These are phyloP conservation scores for Danielia reshetovae DNA, from an alignment of 805 yeast genomes.

Conservation along the genomic window DNA sequence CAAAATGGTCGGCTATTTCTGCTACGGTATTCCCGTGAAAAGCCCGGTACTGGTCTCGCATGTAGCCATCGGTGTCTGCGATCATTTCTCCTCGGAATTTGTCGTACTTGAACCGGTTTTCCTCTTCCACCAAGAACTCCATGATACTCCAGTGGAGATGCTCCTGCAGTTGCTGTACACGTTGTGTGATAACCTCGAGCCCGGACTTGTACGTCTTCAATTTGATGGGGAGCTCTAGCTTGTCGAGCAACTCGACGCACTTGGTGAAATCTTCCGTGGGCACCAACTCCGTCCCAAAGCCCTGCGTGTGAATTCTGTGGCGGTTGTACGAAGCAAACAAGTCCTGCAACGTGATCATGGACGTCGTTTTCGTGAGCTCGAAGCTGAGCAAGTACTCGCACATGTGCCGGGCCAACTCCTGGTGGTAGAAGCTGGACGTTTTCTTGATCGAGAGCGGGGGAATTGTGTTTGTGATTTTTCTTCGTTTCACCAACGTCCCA, in stretches of 20 bases:
- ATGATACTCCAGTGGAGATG: constrained; percentile 18
- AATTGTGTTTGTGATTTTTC: constrained; percentile 7
- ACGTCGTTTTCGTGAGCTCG: constrained; percentile 26
- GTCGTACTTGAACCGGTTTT: constrained; percentile 20
- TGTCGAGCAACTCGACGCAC: constrained; percentile 56
- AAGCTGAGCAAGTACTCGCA: constrained; percentile 57
- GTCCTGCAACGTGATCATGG: constrained; percentile 40
- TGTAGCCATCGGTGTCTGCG: constrained; percentile 14
- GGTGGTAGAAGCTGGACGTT: constrained; percentile 39
- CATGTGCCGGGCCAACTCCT: constrained; percentile 74
- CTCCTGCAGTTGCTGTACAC: constrained; percentile 22
- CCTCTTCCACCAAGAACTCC: constrained; percentile 21
- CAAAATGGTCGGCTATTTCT: constrained; percentile 46
- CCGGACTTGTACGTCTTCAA: constrained; percentile 34
- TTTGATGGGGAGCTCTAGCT: constrained; percentile 54
- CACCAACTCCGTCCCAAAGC: constrained; percentile 58
- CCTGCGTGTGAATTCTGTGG: constrained; percentile 30
- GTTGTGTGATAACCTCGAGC: constrained; percentile 28
- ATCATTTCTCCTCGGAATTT: constrained; percentile 23
- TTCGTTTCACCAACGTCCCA: constrained; percentile 10
- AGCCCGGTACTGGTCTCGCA: constrained; percentile 13
- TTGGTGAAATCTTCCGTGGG: constrained; percentile 64
- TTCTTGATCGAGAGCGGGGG: constrained; percentile 36
- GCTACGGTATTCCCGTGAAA: constrained; percentile 35
- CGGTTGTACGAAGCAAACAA: constrained; percentile 41